Evolutionary conservation across 257 asterid species (phyloP).

Genomic region (Solanum gracilifrons): DNA sequence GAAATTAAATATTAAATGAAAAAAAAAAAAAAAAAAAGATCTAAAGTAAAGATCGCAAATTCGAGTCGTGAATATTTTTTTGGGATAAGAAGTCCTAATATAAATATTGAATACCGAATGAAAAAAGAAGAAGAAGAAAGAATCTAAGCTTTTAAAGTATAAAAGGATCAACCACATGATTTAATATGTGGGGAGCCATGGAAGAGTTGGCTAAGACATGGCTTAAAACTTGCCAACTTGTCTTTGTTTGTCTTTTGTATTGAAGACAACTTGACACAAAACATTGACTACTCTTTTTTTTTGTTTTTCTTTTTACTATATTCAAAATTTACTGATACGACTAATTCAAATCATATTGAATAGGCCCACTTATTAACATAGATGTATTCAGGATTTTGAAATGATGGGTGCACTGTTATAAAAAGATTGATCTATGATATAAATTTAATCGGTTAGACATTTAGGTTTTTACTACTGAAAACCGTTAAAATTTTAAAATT

Average conservation of each 20-base stretch:
- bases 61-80: neutral
- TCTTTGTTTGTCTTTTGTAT: neutral
- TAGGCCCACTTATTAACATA: neutral
- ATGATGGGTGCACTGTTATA: too few relatives aligned
- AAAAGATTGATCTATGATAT: too few relatives aligned
- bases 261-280: neutral
- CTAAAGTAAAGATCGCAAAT: neutral
- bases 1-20: neutral
- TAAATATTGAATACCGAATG: neutral
- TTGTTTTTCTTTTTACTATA: fast-evolving
- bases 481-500: too few relatives aligned
- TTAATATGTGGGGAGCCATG: neutral
- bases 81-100: neutral
- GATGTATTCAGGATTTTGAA: too few relatives aligned
- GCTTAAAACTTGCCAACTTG: conserved; percentile 7
- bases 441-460: too few relatives aligned
- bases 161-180: neutral
- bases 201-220: conserved; percentile 6
- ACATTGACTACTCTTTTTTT: neutral
- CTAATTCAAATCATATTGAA: neutral
- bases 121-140: neutral
- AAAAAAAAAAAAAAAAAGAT: neutral
- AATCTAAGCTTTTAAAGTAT: neutral
- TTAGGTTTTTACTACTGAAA: too few relatives aligned
- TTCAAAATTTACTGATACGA: neutral